Percentiles rank a stretch among this genome's conserved stretches.
Evolutionary conservation across 306 rosid genomes (phyloP).

Genomic region (Mimosa bimucronata): DNA sequence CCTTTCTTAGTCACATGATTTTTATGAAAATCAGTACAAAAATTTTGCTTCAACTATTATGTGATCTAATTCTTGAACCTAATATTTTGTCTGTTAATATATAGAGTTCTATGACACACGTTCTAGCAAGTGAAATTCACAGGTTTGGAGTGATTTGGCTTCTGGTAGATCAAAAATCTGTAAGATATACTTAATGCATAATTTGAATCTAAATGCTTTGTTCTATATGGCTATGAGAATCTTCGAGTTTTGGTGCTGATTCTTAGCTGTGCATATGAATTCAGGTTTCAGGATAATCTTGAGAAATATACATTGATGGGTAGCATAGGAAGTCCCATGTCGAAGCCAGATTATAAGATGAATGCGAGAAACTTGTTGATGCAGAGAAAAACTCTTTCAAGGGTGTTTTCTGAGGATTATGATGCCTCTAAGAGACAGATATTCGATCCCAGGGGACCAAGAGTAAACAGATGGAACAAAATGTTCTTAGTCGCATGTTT

Average conservation of each 20-base stretch:
- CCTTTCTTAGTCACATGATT: constrained; percentile 54
- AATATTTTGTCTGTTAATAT: constrained; percentile 21
- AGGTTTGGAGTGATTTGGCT: constrained; percentile 43
- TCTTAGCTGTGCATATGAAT: constrained; percentile 18
- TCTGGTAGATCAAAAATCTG: constrained; percentile 49
- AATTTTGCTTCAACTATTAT: constrained; percentile 24
- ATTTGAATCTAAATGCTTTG: neutral
- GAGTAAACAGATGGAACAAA: constrained; percentile 56
- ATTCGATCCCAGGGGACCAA: constrained; percentile 61
- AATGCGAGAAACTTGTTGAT: constrained; percentile 26
- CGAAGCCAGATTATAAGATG: constrained; percentile 29
- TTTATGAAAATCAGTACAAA: constrained; percentile 31
- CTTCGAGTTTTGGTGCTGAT: constrained; percentile 31
- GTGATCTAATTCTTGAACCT: constrained; percentile 33
- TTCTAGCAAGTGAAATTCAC: constrained; percentile 31
- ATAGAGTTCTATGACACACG: constrained; percentile 28
- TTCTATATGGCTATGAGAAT: constrained; percentile 13
- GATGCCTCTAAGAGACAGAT: constrained; percentile 49
- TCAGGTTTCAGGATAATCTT: constrained; percentile 53
- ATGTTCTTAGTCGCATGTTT: constrained; percentile 61
- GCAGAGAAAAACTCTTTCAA: constrained; percentile 44
- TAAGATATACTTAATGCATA: constrained; percentile 40
- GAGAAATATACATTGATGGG: constrained; percentile 44
- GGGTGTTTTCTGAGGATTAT: constrained; percentile 73
- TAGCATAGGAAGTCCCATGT: constrained; percentile 23